Percentiles rank a stretch among this genome's conserved stretches.
Evolutionary conservation across 2,329 filamentous ascomycete genomes (phyloP).

Genomic region (Rachicladosporium sp.): DNA sequence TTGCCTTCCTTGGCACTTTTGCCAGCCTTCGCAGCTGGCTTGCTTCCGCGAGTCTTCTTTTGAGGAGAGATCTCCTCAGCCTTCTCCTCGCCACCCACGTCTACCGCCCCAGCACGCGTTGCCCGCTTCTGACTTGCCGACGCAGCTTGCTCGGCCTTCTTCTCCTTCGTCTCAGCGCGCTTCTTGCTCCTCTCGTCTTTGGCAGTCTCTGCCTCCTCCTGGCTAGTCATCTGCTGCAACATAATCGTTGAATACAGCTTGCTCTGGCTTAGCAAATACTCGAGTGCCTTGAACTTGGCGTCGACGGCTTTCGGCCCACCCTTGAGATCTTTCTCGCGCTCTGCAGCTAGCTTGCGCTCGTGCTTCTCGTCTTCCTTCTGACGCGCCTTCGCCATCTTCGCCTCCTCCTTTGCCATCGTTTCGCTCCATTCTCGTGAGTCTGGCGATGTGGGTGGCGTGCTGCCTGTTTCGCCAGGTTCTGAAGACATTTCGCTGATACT

Average conservation of each 20-base stretch:
- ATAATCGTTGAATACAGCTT: constrained; percentile 41
- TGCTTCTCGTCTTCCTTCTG: constrained; percentile 34
- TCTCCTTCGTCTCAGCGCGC: constrained; percentile 33
- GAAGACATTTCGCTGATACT: constrained; percentile 2
- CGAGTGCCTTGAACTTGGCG: constrained; percentile 39
- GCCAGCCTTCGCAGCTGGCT: constrained; percentile 19
- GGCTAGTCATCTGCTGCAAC: constrained; percentile 40
- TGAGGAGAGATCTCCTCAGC: constrained; percentile 5
- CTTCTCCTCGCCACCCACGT: constrained; percentile 14
- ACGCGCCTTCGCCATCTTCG: constrained; percentile 30
- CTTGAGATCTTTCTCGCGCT: constrained; percentile 34
- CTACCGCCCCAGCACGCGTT: constrained; percentile 25
- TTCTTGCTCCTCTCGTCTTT: constrained; percentile 35
- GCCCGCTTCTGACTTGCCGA: constrained; percentile 34
- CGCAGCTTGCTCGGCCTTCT: constrained; percentile 34
- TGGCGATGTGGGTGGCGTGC: constrained; percentile 25
- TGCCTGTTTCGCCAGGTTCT: constrained; percentile 8
- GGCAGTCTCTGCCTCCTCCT: constrained; percentile 35
- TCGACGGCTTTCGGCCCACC: constrained; percentile 35
- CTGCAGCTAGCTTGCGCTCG: constrained; percentile 30
- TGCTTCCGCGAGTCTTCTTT: constrained; percentile 8
- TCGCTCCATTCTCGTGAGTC: constrained; percentile 22
- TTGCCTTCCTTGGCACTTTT: constrained; percentile 26
- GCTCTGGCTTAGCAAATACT: constrained; percentile 41
- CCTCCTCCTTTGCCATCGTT: constrained; percentile 34